phyloP scores from a whole-genome alignment of 371 early-diverging fungal species.

The Blyttiomyces sp. region DNA sequence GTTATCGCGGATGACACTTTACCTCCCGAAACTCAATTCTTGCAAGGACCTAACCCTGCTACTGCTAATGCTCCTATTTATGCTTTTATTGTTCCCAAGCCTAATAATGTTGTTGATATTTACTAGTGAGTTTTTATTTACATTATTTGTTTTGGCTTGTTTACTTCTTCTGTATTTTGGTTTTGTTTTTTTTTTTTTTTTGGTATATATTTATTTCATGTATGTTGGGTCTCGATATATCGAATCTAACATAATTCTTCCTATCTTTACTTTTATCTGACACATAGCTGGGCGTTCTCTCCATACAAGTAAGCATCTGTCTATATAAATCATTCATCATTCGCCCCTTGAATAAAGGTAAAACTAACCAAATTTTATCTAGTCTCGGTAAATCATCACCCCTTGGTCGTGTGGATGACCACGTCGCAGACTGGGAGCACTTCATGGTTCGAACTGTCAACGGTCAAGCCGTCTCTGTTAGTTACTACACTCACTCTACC shows the following conservation, averaged over 20 bases:
- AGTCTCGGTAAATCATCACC: slow-evolving; percentile 1
- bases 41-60: neutral
- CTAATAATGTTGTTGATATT: slow-evolving; percentile 4
- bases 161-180: no score
- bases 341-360: no score
- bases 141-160: no score
- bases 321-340: neutral
- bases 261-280: neutral
- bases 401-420: slow-evolving; percentile 11
- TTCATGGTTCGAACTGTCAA: slow-evolving; percentile 13
- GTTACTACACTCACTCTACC: slow-evolving; percentile 12
- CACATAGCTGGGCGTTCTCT: neutral
- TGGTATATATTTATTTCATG: no score
- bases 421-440: slow-evolving; percentile 18
- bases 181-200: no score
- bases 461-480: slow-evolving; percentile 8
- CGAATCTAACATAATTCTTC: no score
- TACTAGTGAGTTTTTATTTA: no score
- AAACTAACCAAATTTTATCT: no score
- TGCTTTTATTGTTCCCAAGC: slow-evolving; percentile 10
- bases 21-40: neutral
- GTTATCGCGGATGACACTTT: neutral
- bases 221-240: no score
- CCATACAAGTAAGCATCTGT: slow-evolving; percentile 6
- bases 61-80: slow-evolving; percentile 9